Evolutionary conservation across 768 basidiomycete genomes (phyloP), one percentile per base, ranked within the genome.

Genomic region (Gymnopilus junonius): DNA sequence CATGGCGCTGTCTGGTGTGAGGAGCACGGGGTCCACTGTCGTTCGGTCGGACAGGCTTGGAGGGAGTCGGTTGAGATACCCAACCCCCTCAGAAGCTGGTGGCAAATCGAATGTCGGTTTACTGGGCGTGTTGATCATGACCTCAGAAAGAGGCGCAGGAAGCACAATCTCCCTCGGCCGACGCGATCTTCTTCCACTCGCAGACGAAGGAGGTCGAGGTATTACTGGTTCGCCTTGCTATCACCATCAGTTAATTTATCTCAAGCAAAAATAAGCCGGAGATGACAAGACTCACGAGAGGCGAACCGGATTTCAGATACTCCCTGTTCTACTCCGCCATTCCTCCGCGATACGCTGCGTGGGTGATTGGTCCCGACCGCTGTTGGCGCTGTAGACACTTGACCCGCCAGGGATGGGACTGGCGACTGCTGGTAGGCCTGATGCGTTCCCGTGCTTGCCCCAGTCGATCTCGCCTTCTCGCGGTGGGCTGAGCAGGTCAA

Each of bases 1-100:
- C 61, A 73, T 70, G 1, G 79, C 77, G 37, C 76, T 70, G 4
- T 83, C 79, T 5, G 85, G 82, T 8, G 82, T 80, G 27, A 85
- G 71, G 3, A 84, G 74, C 1, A 80, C 75, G 0, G 76, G 77
- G 48, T 82, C 76, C 2, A 79, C 48, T 17, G 71, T 63, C 3
- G 76, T 70, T 40, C 64, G 54, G 55, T 73, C 63, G 1, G 82
- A 82, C 15, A 64, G 25, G 29, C 54, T 63, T 21, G 62, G 40
- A n/a, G n/a, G n/a, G 58, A 60, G 3, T 54, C 59, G 45, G 56
- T 54, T 20, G 62, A 21, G 29, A 53, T 8, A 17, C 37, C 21
- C 27, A 45, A 37, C 25, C 45, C n/a, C 27, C 25, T 48, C 48
- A 17, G 37, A 23, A 15, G 21, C 29, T 42, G 56, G 51, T 5